Base-by-base conservation (phyloP, 1,139 yeast species). In the Kurtzmaniella quercitrusa region DNA sequence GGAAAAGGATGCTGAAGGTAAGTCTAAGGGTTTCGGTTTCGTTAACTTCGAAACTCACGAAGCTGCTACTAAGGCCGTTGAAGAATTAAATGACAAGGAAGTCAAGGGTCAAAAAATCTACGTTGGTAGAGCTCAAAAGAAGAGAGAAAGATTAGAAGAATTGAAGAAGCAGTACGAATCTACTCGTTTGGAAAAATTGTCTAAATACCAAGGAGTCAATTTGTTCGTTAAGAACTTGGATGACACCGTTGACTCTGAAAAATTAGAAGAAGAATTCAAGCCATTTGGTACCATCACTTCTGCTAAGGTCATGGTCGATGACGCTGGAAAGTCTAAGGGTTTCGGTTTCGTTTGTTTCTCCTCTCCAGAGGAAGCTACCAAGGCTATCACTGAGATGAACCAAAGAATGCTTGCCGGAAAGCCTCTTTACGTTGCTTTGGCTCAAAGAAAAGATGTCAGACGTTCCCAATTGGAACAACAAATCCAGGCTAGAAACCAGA, bases 71-170 rank as follows among this genome's bases (percentile, higher is more conserved):
- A 81, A 81, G 73, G 96, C 98, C 50, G 95, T 93, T 60, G 96
- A 89, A 48, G 95, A 79, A 61, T 82, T 93, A 68, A 88, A 94
- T 73, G 96, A 87, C 66, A 75, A 72, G 57, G 98, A 93, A 63
- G 70, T 85, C 66, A 82, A 80, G 60, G 93, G 93, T 62, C 90
- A 87, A 75, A 81, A 78, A 70, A 75, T 93, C 56, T 93, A 84
- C 69, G 98, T 93, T 60, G 97, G 97, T 60, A 90, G 98, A 74
- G 99, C 99, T 57, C 98, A 93, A 78, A 93, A 90, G 90, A 93
- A 90, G 82, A 80, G 88, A 71, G 99, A 93, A 80, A 91, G 99
- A 77, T 74, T 85, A 66, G 96, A 90, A 75, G 96, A 91, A 73
- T 86, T 93, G 70, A 90, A 88, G 80, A 86, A 84, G 74, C 95